Evolutionary conservation across 352 stramenopile species (phyloP), one percentile per base, ranked within the genome.

Genomic region (Phytophthora pseudosyringae): DNA sequence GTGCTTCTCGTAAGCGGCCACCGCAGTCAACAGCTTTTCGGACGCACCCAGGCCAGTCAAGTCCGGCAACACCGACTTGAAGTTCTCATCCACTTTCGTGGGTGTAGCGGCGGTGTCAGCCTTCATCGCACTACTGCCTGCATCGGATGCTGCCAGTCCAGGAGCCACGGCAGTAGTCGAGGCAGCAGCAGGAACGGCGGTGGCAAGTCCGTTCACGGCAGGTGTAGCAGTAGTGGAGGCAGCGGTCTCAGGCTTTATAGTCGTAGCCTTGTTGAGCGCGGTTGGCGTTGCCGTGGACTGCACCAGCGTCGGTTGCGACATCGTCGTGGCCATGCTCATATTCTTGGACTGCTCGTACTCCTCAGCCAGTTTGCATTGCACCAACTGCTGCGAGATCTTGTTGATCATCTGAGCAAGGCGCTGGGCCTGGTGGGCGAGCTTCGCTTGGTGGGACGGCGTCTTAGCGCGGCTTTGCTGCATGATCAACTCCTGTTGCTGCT

Each of bases 331-430:
- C 51, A 83, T 67, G 15, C 60, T 73, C 53, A 85, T 74, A 16
- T 54, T 76, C 69, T 88, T 89, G 9, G 76, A 75, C 64, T 88
- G 78, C 46, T 93, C 82, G 44, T 92, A 90, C 33, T 94, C 85
- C 54, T 94, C 86, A 0, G 84, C 84, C 26, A 94, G 60, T 43
- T 94, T 94, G 68, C 83, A 86, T 51, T 94, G 86, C 38, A 93
- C 80, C 10, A 94, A 69, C 51, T 94, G 86, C 71, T 94, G 86
- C 31, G 86, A 90, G 28, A 94, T 94, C 66, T 94, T 94, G 60
- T 88, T 91, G 54, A 92, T 94, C 78, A 92, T 89, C 54, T 92
- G 83, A n/a, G 80, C 86, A 33, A 92, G 63, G 4, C 78, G 73
- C 46, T 94, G 86, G 2, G 86, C 86, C 35, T 90, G 81, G 44